Conservation (phyloP, 2,329 filamentous ascomycete genomes). For the Hymenoscyphus scutula region DNA sequence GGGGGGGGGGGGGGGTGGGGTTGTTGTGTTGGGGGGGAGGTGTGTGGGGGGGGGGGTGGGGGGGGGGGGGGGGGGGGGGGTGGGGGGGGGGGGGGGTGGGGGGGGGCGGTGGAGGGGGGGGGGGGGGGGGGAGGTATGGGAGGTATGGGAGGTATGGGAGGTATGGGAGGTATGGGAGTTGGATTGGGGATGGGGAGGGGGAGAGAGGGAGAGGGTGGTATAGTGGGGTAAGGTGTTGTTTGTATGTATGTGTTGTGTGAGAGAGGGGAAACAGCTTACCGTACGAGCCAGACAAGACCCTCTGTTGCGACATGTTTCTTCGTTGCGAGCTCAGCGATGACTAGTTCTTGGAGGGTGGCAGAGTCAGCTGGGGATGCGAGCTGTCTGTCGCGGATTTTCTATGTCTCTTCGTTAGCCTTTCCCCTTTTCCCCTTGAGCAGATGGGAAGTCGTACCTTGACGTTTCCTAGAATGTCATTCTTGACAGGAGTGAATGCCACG, state of each 20-base stretch:
- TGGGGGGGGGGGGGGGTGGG: too few relatives aligned
- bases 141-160: too few relatives aligned
- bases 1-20: too few relatives aligned
- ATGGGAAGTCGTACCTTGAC: conserved; percentile 63
- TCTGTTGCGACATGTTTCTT: conserved; percentile 89
- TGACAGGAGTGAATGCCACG: conserved; percentile 84
- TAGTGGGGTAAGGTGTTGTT: conserved; percentile 9
- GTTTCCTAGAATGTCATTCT: conserved; percentile 87
- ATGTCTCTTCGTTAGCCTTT: conserved; percentile 11
- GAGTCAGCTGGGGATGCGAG: conserved; percentile 75
- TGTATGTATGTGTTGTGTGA: background rate
- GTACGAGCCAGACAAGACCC: conserved; percentile 85
- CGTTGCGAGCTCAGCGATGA: conserved; percentile 80
- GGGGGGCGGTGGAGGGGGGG: too few relatives aligned
- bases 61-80: too few relatives aligned
- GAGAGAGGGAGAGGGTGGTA: background rate
- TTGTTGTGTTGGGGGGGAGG: background rate
- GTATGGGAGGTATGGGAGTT: too few relatives aligned
- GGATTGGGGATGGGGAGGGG: too few relatives aligned
- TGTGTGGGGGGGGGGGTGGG: conserved; percentile 1
- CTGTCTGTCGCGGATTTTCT: conserved; percentile 90
- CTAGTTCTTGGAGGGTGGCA: conserved; percentile 80
- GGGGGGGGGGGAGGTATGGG: too few relatives aligned
- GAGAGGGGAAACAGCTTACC: conserved; percentile 52
- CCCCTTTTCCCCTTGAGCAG: too few relatives aligned